Percentiles rank a stretch among this genome's conserved stretches.
Conservation (phyloP, 805 yeast genomes). For the Saturnispora sanitii region DNA sequence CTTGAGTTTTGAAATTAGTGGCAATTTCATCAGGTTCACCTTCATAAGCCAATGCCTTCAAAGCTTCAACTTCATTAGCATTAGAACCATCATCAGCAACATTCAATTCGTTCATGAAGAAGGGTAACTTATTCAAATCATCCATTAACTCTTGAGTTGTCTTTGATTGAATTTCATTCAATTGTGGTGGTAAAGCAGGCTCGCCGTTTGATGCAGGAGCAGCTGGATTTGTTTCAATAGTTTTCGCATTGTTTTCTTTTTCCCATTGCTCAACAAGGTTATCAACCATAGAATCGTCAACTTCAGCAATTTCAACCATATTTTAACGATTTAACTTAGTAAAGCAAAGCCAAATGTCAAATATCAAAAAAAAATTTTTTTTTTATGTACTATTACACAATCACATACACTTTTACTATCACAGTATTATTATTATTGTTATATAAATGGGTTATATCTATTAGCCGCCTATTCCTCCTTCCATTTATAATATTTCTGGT, state of each 20-base stretch:
- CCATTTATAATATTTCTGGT: constrained; percentile 78
- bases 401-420: too few species aligned
- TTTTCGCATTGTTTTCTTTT: constrained; percentile 9
- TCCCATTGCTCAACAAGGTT: constrained; percentile 27
- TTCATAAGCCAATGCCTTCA: constrained; percentile 84
- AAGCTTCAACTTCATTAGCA: constrained; percentile 71
- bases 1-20: constrained; percentile 80
- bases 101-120: constrained; percentile 85
- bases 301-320: constrained; percentile 26
- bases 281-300: constrained; percentile 17
- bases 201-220: constrained; percentile 38
- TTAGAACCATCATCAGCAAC: constrained; percentile 69
- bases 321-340: too few species aligned
- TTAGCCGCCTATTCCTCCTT: constrained; percentile 34
- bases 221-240: neutral
- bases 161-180: constrained; percentile 52
- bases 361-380: neutral
- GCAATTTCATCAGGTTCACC: constrained; percentile 95
- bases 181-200: constrained; percentile 75
- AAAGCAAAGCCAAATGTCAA: too few species aligned
- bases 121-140: constrained; percentile 78
- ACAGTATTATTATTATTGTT: too few species aligned
- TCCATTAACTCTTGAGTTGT: constrained; percentile 65
- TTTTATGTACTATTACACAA: too few species aligned
- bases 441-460: neutral